Conservation (phyloP, 1,284 basidiomycete genomes). For the Cutaneotrichosporon dermatis region DNA sequence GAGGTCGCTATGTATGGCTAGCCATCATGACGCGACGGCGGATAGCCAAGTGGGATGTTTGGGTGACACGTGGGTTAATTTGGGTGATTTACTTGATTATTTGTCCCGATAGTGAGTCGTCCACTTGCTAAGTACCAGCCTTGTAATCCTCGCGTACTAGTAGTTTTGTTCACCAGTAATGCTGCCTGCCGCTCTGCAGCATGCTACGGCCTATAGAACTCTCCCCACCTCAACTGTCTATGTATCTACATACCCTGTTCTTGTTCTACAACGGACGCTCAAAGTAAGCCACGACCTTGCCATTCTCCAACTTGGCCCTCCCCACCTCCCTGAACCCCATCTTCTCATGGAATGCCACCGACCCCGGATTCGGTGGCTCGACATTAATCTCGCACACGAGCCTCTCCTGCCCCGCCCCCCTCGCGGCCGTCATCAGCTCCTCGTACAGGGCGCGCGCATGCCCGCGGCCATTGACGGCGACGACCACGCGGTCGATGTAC, state of each 20-base stretch:
- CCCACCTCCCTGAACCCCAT: constrained; percentile 15
- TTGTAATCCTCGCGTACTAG: no score
- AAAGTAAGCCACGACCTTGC: constrained; percentile 17
- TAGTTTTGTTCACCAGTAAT: no score
- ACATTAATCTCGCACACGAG: constrained; percentile 16
- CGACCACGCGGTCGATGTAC: constrained; percentile 17
- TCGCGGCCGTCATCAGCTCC: not conserved
- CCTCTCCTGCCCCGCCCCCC: not conserved
- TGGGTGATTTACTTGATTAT: no score
- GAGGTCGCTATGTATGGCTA: no score
- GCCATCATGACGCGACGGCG: no score
- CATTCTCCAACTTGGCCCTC: constrained; percentile 2
- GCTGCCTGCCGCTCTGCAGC: no score
- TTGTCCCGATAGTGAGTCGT: no score
- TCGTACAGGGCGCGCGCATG: constrained; percentile 10
- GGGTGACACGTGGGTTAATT: no score
- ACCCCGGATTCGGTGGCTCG: constrained; percentile 12
- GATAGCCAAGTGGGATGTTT: no score
- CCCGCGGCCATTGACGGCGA: not conserved
- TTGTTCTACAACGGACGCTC: constrained; percentile 1
- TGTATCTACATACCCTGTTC: not conserved
- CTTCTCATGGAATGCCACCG: constrained; percentile 7
- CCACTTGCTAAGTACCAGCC: no score
- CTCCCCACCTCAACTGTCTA: no score
- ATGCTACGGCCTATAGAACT: no score